A percentile compares a stretch with the other conserved stretches of the same genome.
Conservation (phyloP, 768 basidiomycete genomes). For the Cystofilobasidium ferigula region DNA sequence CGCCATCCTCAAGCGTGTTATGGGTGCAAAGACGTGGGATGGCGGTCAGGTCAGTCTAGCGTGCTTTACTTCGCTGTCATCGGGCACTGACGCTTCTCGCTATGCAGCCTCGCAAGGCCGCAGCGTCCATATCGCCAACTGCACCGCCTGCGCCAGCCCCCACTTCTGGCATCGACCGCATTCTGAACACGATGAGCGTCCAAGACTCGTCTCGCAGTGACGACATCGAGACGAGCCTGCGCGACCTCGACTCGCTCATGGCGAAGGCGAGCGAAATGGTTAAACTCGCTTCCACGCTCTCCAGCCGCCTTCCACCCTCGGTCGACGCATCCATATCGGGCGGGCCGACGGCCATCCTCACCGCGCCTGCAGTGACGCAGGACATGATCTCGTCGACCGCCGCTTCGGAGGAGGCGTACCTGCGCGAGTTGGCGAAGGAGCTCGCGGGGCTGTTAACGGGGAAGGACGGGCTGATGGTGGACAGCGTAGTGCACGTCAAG, state of each 20-base stretch:
- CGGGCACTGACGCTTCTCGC: not conserved
- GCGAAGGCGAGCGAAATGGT: slow-evolving; percentile 84
- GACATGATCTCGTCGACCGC: slow-evolving; percentile 56
- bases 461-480: slow-evolving; percentile 25
- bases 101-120: not conserved
- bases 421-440: slow-evolving; percentile 69
- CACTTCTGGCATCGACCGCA: not conserved
- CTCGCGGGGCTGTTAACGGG: slow-evolving; percentile 61
- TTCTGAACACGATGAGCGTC: not conserved
- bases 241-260: slow-evolving; percentile 83
- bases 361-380: slow-evolving; percentile 57
- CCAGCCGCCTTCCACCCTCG: slow-evolving; percentile 34
- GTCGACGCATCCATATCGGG: slow-evolving; percentile 17
- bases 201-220: not conserved
- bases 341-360: slow-evolving; percentile 46
- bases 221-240: slow-evolving; percentile 42
- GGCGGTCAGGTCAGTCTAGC: slow-evolving; percentile 34
- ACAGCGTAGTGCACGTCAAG: not conserved
- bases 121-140: not conserved
- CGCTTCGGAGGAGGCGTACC: slow-evolving; percentile 65
- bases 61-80: not conserved
- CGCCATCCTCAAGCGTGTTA: slow-evolving; percentile 55
- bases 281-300: slow-evolving; percentile 72
- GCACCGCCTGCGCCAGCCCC: not conserved
- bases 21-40: slow-evolving; percentile 69